These are phyloP conservation scores for Pinus taeda DNA, from an alignment of 75 land plant species.

Conservation along the genomic window DNA sequence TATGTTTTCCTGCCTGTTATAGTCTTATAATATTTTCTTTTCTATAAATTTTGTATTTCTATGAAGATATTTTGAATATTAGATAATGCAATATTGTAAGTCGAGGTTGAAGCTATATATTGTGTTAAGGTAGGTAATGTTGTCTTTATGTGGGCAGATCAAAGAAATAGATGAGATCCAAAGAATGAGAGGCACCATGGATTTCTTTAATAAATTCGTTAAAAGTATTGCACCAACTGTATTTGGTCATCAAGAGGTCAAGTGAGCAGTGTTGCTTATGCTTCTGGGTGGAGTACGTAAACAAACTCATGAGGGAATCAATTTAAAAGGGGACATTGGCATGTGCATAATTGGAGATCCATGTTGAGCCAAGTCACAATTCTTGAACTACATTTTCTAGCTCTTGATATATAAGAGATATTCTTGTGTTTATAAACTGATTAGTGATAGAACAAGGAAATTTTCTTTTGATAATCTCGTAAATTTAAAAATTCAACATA, in stretches of 20 bases:
- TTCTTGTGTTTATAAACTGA: background rate
- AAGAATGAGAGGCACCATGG: slow-evolving; percentile 78
- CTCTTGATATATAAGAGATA: background rate
- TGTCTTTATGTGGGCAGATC: slow-evolving; percentile 33
- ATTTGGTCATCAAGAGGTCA: slow-evolving; percentile 98
- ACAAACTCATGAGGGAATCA: slow-evolving; percentile 94
- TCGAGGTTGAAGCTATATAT: too few relatives aligned
- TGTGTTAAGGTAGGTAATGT: background rate
- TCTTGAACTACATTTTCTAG: slow-evolving; percentile 54
- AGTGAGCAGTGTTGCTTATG: slow-evolving; percentile 96
- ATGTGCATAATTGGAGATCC: slow-evolving; percentile 98
- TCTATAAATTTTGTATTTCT: background rate
- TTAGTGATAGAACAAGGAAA: background rate
- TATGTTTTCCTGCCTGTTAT: too few relatives aligned
- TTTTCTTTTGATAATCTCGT: background rate
- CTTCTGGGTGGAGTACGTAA: slow-evolving; percentile 97
- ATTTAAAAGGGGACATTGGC: slow-evolving; percentile 95
- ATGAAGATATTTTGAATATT: background rate
- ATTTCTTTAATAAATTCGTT: slow-evolving; percentile 86
- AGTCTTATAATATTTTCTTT: background rate
- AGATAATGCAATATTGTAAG: background rate
- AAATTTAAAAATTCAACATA: background rate
- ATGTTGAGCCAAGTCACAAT: slow-evolving; percentile 98
- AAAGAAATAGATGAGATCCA: slow-evolving; percentile 81
- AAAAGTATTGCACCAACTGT: slow-evolving; percentile 94